Evolutionary conservation across 495 filamentous ascomycete genomes (phyloP), one percentile per base, ranked within the genome.

Genomic region (Filosporella fistucella): DNA sequence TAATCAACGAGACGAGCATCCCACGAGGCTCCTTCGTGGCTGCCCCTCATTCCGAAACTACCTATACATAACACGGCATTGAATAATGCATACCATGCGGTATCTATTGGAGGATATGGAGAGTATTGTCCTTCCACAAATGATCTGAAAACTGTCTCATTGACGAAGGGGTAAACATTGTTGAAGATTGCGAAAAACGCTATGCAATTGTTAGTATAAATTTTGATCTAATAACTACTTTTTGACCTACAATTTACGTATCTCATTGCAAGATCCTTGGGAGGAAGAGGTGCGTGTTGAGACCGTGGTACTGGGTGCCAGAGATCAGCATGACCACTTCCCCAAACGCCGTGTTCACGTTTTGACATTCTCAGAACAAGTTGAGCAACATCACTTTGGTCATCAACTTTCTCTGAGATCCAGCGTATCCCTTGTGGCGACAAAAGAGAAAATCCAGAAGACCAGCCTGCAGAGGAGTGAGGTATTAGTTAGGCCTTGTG

Each of bases 401-500:
- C 28, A 20, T 17, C 32, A 14, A 37, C 21, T 29, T 43, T 54
- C 18, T 45, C 38, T 12, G 51, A 42, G 28, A 54, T 54, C 51
- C 51, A 54, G 6, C 26, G 44, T 35, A 54, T 36, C 21, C 51
- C 51, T 42, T 49, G 51, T 10, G 38, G 45, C 6, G 45, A 49
- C 21, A 54, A 37, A 20, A 54, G 26, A 13, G 51, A 48, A 26
- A 49, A 54, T n/a, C 51, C 51, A 43, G 51, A 54, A 6, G 51
- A 21, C 14, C 17, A 39, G 14, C 51, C 49, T 52, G 24, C 12
- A 40, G 7, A 32, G 28, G 3, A 29, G 20, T 47, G n/a, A n/a
- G n/a, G n/a, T n/a, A 6, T 47, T 18, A 49, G 28, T 28, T 6
- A 16, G 11, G 23, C 22, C 18, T 7, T 21, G 13, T 16, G 26